Conservation (phyloP, 2,329 filamentous ascomycete species). For the Pseudogymnoascus pannorum region DNA sequence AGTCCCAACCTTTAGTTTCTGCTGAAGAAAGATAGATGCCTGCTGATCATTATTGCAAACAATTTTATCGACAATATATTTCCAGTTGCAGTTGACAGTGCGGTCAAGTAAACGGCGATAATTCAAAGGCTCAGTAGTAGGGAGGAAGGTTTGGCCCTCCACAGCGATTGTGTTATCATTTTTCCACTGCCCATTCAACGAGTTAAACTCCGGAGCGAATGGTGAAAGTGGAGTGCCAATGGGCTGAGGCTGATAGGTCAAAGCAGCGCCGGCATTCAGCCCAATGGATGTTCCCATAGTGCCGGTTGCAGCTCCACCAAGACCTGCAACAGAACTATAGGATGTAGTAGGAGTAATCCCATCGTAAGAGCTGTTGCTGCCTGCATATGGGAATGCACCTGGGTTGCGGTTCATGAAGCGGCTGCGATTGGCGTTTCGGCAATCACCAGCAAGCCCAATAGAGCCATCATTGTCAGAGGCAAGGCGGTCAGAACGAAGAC, state of each 20-base stretch:
- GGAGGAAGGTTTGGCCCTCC: conserved; percentile 70
- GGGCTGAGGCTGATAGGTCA: conserved; percentile 41
- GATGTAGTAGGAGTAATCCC: conserved; percentile 25
- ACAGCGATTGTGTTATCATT: conserved; percentile 38
- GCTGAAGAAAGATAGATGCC: conserved; percentile 96
- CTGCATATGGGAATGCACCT: conserved; percentile 26
- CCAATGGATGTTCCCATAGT: conserved; percentile 18
- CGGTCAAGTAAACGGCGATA: conserved; percentile 92
- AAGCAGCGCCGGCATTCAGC: conserved; percentile 12
- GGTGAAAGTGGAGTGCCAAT: conserved; percentile 63
- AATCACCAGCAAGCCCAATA: conserved; percentile 19
- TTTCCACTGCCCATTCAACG: conserved; percentile 31
- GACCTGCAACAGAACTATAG: conserved; percentile 24
- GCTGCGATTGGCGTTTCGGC: conserved; percentile 22
- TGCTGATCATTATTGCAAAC: conserved; percentile 99
- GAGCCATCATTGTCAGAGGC: conserved; percentile 24
- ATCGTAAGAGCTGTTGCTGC: conserved; percentile 29
- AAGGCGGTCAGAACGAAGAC: conserved; percentile 26
- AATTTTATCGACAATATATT: conserved; percentile 99
- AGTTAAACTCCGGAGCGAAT: conserved; percentile 67
- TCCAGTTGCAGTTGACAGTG: conserved; percentile 97
- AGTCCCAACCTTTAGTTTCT: conserved; percentile 96
- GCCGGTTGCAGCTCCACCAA: conserved; percentile 18
- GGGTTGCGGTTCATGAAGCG: conserved; percentile 24
- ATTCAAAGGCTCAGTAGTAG: conserved; percentile 86